Percentiles rank a stretch among this genome's conserved stretches.
Conservation (phyloP, 2,329 filamentous ascomycete genomes). For the Phialocephala subalpina region DNA sequence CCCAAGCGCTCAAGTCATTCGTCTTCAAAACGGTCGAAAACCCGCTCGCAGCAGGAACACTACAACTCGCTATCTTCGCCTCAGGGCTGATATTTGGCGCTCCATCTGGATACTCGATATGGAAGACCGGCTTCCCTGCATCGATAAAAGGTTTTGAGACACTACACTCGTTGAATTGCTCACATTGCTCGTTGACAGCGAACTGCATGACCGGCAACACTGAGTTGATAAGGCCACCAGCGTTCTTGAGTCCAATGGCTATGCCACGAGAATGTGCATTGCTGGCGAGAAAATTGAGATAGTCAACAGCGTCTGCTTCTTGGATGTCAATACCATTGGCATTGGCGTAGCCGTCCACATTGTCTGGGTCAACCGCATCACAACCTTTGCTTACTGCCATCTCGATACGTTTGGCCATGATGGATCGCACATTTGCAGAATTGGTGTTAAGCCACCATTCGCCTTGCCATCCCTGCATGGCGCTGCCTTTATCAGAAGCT, state of each 20-base stretch:
- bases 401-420: constrained; percentile 69
- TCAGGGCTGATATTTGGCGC: constrained; percentile 12
- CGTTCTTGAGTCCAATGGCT: constrained; percentile 75
- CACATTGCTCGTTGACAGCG: constrained; percentile 75
- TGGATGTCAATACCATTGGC: constrained; percentile 69
- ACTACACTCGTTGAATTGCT: constrained; percentile 65
- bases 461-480: constrained; percentile 68
- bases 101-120: constrained; percentile 73
- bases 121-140: constrained; percentile 73
- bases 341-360: constrained; percentile 73
- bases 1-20: constrained; percentile 29
- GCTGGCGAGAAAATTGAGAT: constrained; percentile 65
- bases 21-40: constrained; percentile 36
- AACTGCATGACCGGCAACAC: constrained; percentile 65
- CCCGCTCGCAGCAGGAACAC: constrained; percentile 11
- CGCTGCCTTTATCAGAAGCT: constrained; percentile 62
- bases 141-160: constrained; percentile 65
- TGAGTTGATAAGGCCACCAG: constrained; percentile 62
- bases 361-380: constrained; percentile 75
- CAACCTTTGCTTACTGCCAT: constrained; percentile 69
- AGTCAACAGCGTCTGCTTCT: constrained; percentile 62
- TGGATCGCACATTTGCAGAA: constrained; percentile 64
- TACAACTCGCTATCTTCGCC: constrained; percentile 18
- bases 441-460: constrained; percentile 72
- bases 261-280: constrained; percentile 62